Evolutionary conservation across 2,329 filamentous ascomycete genomes (phyloP).

Genomic region (Albifimbria verrucaria): DNA sequence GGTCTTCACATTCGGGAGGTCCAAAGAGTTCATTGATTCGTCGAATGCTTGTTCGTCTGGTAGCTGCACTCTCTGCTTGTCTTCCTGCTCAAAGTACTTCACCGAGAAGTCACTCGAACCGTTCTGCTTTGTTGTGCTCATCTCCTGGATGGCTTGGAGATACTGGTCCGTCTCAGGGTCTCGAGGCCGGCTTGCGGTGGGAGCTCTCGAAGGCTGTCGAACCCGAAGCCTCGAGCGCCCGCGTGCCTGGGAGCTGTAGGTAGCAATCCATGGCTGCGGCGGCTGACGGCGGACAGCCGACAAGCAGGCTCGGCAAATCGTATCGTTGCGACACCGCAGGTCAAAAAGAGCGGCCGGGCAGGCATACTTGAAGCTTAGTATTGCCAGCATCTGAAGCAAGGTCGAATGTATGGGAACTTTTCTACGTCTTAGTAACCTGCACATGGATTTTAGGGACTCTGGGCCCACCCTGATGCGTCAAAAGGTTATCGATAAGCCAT

Average conservation of each 20-base stretch:
- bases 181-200: slow-evolving; percentile 19
- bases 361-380: slow-evolving; percentile 25
- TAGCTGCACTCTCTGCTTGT: slow-evolving; percentile 33
- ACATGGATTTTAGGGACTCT: slow-evolving; percentile 3
- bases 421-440: slow-evolving; percentile 10
- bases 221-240: slow-evolving; percentile 13
- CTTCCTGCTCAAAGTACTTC: slow-evolving; percentile 47
- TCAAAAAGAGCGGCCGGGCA: slow-evolving; percentile 32
- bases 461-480: slow-evolving; percentile 4
- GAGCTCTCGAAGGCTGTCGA: slow-evolving; percentile 11
- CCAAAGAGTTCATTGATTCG: slow-evolving; percentile 31
- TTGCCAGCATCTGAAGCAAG: background rate
- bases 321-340: slow-evolving; percentile 28
- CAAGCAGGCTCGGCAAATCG: slow-evolving; percentile 36
- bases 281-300: slow-evolving; percentile 23
- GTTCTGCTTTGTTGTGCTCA: slow-evolving; percentile 16
- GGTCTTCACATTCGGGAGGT: slow-evolving; percentile 32
- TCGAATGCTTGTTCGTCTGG: slow-evolving; percentile 36
- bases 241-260: slow-evolving; percentile 29
- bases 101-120: slow-evolving; percentile 27
- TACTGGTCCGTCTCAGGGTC: slow-evolving; percentile 23
- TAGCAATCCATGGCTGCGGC: slow-evolving; percentile 21
- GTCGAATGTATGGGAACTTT: too few relatives aligned
- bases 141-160: slow-evolving; percentile 21
- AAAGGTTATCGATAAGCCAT: slow-evolving; percentile 29